These are phyloP conservation scores for Tripterygium wilfordii DNA, from an alignment of 177 flowering plant species.

Conservation along the genomic window DNA sequence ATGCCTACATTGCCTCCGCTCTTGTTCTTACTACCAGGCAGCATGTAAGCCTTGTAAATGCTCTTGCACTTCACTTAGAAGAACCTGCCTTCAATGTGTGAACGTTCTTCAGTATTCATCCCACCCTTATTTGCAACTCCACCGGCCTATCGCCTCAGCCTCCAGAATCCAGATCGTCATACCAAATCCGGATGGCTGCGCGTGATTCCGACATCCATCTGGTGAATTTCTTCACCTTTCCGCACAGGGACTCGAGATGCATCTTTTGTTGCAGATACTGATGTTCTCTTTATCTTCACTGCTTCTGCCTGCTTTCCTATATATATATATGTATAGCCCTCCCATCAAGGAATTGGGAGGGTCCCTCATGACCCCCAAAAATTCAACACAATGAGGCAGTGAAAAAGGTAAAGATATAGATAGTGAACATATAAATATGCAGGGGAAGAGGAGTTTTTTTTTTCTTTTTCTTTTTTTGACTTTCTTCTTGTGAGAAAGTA, in stretches of 20 bases:
- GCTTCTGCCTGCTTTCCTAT: no score
- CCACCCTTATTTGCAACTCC: constrained; percentile 75
- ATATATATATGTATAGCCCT: no score
- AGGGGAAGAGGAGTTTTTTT: no score
- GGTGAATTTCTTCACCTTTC: constrained; percentile 19
- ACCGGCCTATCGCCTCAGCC: constrained; percentile 56
- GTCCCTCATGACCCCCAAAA: constrained; percentile 8
- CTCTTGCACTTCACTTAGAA: constrained; percentile 68
- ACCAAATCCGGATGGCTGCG: constrained; percentile 31
- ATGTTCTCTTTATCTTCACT: no score
- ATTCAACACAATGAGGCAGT: constrained; percentile 13
- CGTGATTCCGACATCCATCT: constrained; percentile 43
- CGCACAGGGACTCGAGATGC: constrained; percentile 2
- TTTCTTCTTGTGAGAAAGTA: constrained; percentile 10
- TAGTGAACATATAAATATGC: background rate
- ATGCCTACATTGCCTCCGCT: constrained; percentile 24
- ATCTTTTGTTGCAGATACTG: no score
- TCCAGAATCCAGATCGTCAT: constrained; percentile 66
- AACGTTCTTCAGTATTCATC: constrained; percentile 64
- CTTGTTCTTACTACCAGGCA: constrained; percentile 17
- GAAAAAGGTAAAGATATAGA: background rate
- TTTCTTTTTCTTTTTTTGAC: no score
- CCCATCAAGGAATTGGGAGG: constrained; percentile 16
- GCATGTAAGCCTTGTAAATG: constrained; percentile 67
- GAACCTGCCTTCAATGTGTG: constrained; percentile 64